Base-by-base conservation (phyloP, 768 basidiomycete species). In the Suillus sp. region DNA sequence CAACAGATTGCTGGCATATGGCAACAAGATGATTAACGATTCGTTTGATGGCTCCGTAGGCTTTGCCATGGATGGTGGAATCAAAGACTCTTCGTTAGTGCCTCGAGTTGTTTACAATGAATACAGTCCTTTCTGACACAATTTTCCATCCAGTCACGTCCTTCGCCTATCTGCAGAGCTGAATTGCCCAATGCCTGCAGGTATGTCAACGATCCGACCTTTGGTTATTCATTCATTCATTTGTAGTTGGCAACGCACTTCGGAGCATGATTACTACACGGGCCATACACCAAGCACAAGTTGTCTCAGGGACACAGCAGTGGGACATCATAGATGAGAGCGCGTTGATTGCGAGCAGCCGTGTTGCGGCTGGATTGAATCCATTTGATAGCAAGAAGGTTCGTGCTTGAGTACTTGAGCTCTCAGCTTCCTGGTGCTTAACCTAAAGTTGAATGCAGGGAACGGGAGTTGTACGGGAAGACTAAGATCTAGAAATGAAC, bases 21-120 rank as follows among this genome's bases (percentile, higher is more conserved):
- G 84, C 25, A 81, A 86, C 30, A 88, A 87, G 72, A 91, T 95
- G 78, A 77, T 86, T 13, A 78, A 86, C 61, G 88, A 93, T 75
- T 78, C 84, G 38, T 96, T 95, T 70, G 89, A 92, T 62, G 91
- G 86, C 25, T 78, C 82, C 10, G 78, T 77, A 20, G 95, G 93
- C 16, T 95, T 96, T 72, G 78, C 87, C 14, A 85, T 95, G 56
- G 88, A 92, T 53, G 91, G 91, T n/a, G 95, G 93, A 20, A 86
- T 96, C 70, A 94, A 94, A 70, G 94, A 95, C 70, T 89, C 92
- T 0, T 75, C 83, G 82, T 88, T 51, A 37, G 83, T 78, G 35
- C 18, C 30, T 25, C 25, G 25, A 5, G 8, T 8, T 61, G 7
- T 20, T 42, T 8, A 34, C 25, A 4, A 13, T n/a, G 16, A 7